phyloP scores from a whole-genome alignment of 2,329 filamentous ascomycete species.

The Amesomyces nigricolor region DNA sequence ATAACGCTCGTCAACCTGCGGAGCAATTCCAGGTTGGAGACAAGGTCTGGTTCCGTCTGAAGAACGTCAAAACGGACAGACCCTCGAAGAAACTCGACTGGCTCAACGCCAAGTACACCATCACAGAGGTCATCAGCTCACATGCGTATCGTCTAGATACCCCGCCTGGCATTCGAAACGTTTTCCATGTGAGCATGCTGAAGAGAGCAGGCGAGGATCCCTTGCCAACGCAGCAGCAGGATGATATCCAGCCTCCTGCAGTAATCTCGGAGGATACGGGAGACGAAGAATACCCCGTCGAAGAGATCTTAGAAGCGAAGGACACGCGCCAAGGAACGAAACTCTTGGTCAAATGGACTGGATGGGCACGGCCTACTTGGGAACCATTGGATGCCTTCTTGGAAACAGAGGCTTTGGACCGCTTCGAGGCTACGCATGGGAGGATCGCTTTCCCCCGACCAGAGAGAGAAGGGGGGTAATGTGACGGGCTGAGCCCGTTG shows the following conservation, averaged over 20 bases:
- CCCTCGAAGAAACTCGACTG: constrained; percentile 8
- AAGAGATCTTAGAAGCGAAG: not conserved
- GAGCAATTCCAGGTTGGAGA: too few species aligned
- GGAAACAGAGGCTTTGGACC: not conserved
- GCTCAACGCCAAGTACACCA: constrained; percentile 1
- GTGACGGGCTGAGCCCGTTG: too few species aligned
- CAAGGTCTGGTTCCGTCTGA: not conserved
- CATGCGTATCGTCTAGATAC: constrained; percentile 2
- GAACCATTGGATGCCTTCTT: constrained; percentile 1
- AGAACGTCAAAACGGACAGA: constrained; percentile 2
- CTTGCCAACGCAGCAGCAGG: not conserved
- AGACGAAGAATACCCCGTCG: not conserved
- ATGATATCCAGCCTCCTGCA: not conserved
- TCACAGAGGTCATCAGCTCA: not conserved
- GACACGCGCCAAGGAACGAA: not conserved
- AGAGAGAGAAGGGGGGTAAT: too few species aligned
- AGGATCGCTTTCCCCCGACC: not conserved
- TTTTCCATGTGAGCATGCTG: not conserved
- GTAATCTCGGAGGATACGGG: not conserved
- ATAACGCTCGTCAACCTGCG: too few species aligned
- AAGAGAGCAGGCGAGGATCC: constrained; percentile 1
- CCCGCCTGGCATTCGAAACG: not conserved
- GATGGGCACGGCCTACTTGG: not conserved
- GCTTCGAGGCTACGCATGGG: not conserved
- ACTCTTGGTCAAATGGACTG: not conserved